Evolutionary conservation across 1,284 basidiomycete species (phyloP), one percentile per base, ranked within the genome.

Genomic region (Apiotrichum laibachii): DNA sequence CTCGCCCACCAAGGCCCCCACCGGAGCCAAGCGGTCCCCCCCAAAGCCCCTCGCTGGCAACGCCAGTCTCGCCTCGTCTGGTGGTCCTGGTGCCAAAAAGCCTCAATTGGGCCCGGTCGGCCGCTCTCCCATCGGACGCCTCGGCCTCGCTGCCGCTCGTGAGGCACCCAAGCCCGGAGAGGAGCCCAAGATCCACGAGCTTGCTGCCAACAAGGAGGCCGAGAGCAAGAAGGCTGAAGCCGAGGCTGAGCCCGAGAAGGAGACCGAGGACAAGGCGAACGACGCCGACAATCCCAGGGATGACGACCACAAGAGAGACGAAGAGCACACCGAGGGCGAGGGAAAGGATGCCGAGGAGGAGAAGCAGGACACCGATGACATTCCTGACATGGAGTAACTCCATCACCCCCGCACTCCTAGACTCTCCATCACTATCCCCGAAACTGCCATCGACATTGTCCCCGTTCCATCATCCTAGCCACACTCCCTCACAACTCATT

Each of bases 101-200:
- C 26, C 3, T 16, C 31, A 6, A 19, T 43, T 31, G 37, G 39
- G 22, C 12, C 39, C 50, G 12, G 50, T 18, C 6, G 48, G 35
- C 33, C 18, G 9, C 26, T 37, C 31, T 22, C 39, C 35, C n/a
- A 55, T 59, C 37, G 53, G 58, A 2, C 53, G 53, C 4, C 21
- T 56, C 11, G 59, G 55, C 4, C 59, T 56, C 31, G 55, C 55
- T 33, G 59, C 31, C 4, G 55, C 59, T 22, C 50, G 54, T 4
- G 59, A 60, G 46, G 46, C 46, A 6, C 34, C 21, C 21, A 46
- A 37, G 35, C 46, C 59, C 31, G 22, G 16, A 18, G 42, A 26
- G 18, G 37, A 16, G 3, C n/a, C 13, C 7, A 12, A 19, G 21
- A 35, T 19, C 8, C n/a, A 37, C 10, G 45, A 31, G 21, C 2